These are phyloP conservation scores for Lactarius deliciosus DNA, from an alignment of 768 basidiomycete species.

Conservation along the genomic window DNA sequence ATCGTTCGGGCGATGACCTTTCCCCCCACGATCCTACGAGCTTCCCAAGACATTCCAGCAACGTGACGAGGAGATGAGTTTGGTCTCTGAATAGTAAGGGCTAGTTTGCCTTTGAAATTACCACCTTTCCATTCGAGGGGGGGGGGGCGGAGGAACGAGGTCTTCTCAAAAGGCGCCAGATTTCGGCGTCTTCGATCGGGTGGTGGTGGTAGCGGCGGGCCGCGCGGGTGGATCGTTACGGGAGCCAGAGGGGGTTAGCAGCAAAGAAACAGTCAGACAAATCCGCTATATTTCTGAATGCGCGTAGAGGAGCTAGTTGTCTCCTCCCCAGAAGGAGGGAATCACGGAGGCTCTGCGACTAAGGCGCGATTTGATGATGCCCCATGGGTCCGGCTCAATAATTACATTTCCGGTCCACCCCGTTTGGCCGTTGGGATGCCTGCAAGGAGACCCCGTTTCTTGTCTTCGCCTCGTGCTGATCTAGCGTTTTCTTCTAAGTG, in stretches of 20 bases:
- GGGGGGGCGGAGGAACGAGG: not conserved
- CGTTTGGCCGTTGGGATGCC: not conserved
- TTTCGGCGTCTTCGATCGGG: not conserved
- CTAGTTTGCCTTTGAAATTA: too few relatives aligned
- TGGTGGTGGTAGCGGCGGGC: not conserved
- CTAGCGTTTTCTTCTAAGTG: too few relatives aligned
- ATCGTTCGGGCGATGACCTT: too few relatives aligned
- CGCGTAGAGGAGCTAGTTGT: not conserved
- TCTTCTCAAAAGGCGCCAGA: not conserved
- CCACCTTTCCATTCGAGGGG: too few relatives aligned
- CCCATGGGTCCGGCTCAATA: not conserved
- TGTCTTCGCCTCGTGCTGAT: too few relatives aligned
- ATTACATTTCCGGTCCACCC: not conserved
- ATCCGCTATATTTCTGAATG: not conserved
- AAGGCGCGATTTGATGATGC: not conserved
- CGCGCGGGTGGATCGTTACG: not conserved
- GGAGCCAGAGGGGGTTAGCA: not conserved
- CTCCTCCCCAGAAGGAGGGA: not conserved
- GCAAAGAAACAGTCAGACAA: not conserved
- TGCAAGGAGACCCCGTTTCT: not conserved
- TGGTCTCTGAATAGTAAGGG: too few relatives aligned
- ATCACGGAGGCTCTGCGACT: too few relatives aligned
- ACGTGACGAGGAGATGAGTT: too few relatives aligned
- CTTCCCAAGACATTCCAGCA: too few relatives aligned
- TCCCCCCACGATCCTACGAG: too few relatives aligned